These are phyloP conservation scores for Mucor saturninus DNA, from an alignment of 371 early-diverging fungal genomes.

Conservation along the genomic window DNA sequence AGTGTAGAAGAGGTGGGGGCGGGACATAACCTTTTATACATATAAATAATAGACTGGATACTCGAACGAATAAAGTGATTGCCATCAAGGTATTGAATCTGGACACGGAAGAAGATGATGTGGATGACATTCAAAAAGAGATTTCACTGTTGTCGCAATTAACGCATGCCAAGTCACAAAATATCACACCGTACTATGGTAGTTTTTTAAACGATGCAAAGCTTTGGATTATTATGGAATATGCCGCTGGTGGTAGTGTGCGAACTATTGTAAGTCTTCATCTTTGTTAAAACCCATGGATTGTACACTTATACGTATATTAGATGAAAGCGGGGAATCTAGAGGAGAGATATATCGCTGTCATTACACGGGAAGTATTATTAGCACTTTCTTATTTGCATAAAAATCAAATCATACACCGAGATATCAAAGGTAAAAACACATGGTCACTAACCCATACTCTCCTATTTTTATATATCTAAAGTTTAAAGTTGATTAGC, in stretches of 20 bases:
- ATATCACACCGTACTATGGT: slow-evolving; percentile 94
- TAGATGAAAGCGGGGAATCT: slow-evolving; percentile 87
- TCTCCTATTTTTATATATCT: not conserved
- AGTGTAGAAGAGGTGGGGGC: too few species aligned
- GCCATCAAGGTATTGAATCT: slow-evolving; percentile 97
- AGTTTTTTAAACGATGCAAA: slow-evolving; percentile 89
- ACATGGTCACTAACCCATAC: not conserved
- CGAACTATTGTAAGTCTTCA: slow-evolving; percentile 69
- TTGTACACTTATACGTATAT: not conserved
- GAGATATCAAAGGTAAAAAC: slow-evolving; percentile 92
- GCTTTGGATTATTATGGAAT: slow-evolving; percentile 98
- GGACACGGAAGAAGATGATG: slow-evolving; percentile 95
- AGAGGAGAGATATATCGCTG: slow-evolving; percentile 86
- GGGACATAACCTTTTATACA: too few species aligned
- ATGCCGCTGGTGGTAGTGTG: slow-evolving; percentile 94
- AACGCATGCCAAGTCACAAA: slow-evolving; percentile 80
- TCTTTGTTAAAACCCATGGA: not conserved
- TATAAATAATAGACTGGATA: slow-evolving; percentile 57
- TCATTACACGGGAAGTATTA: slow-evolving; percentile 88
- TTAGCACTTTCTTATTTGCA: slow-evolving; percentile 92
- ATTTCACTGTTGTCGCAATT: slow-evolving; percentile 88
- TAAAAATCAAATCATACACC: slow-evolving; percentile 92
- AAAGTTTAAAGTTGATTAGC: slow-evolving; percentile 45
- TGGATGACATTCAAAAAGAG: slow-evolving; percentile 95
- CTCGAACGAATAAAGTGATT: slow-evolving; percentile 72